Evolutionary conservation across 2,329 filamentous ascomycete genomes (phyloP), one percentile per base, ranked within the genome.

Genomic region (Phaeomoniella chlamydospora): DNA sequence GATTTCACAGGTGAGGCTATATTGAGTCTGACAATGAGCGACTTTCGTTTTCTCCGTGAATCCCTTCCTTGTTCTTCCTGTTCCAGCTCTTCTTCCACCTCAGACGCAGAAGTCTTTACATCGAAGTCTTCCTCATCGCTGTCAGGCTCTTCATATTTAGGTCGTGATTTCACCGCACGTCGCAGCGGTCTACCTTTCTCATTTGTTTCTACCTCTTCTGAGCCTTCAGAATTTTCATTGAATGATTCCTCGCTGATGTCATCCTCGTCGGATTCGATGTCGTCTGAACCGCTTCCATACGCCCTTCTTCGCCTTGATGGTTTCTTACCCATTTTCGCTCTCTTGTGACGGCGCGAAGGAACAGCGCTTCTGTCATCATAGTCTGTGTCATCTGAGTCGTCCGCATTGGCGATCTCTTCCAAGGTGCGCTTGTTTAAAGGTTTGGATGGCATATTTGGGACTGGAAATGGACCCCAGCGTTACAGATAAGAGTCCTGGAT

Each of bases 121-220:
- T 41, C 36, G 12, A 43, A 39, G 17, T 47, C 43, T 16, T 49
- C 46, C 33, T 50, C 45, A 12, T 49, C 40, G 11, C 45, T 48
- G 16, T 66, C 64, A 36, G 59, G 64, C 49, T 75, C 72, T 43
- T 72, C 64, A 60, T 77, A 77, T 18, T 61, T 63, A 31, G 67
- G 61, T 15, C 55, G 52, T 45, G 72, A 68, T 47, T 68, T 68
- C 9, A 68, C 65, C n/a, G 64, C 68, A 39, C 61, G 61, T 42
- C 74, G 66, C 43, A 68, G 64, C 31, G 66, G 62, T 33, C 70
- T 60, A 22, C 74, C 74, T 34, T 70, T 68, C 13, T 69, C 67
- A 45, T 74, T 75, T 39, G 65, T 59, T 46, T 71, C 67, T 1
- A 64, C 53, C 5, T 15, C 34, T 15, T 44, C 43, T 16, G 40